These are phyloP conservation scores for Cyanodermella asteris DNA, from an alignment of 2,329 filamentous ascomycete species.

Conservation along the genomic window DNA sequence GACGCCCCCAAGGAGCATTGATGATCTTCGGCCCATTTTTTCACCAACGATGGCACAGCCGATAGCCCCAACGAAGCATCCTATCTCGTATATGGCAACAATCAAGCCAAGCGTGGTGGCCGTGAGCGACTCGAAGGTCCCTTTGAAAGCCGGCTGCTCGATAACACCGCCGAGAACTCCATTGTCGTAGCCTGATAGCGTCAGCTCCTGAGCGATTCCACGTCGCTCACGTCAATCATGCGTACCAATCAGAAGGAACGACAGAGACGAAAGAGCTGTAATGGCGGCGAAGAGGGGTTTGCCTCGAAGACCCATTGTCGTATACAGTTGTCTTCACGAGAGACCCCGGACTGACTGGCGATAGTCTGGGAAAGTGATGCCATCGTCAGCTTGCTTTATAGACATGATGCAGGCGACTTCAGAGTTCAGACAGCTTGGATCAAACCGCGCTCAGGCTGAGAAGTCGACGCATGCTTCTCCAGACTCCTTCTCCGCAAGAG, in stretches of 20 bases:
- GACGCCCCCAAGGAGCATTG: slow-evolving; percentile 20
- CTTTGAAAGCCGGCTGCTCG: slow-evolving; percentile 8
- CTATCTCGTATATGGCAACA: slow-evolving; percentile 25
- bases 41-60: slow-evolving; percentile 21
- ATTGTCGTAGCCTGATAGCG: slow-evolving; percentile 15
- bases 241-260: slow-evolving; percentile 27
- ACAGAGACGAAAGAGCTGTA: slow-evolving; percentile 22
- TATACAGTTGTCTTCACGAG: no score
- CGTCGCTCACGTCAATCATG: neutral
- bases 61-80: slow-evolving; percentile 22
- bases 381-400: no score
- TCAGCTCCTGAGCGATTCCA: neutral
- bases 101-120: slow-evolving; percentile 24
- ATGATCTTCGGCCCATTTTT: slow-evolving; percentile 21
- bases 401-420: no score
- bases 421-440: no score
- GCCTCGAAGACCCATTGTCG: slow-evolving; percentile 10
- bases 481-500: no score
- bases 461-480: no score
- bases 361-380: no score
- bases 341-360: no score
- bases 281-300: slow-evolving; percentile 21
- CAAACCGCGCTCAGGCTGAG: no score
- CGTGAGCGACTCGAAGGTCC: slow-evolving; percentile 19
- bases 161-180: slow-evolving; percentile 21